phyloP scores from a whole-genome alignment of 768 basidiomycete genomes.

The Galerina marginata region DNA sequence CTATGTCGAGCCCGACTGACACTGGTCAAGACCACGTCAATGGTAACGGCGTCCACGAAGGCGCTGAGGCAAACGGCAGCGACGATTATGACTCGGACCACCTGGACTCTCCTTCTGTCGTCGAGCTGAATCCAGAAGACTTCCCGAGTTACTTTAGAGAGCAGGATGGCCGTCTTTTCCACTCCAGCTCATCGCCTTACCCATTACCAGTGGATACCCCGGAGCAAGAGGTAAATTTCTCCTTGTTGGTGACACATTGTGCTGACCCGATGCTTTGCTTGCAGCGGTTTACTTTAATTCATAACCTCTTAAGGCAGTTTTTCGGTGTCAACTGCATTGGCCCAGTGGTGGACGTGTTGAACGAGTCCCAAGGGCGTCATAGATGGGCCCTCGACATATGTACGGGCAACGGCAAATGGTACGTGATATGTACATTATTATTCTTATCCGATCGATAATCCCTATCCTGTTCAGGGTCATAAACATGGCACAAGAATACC shows the following conservation, averaged over 20 bases:
- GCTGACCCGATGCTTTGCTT: not conserved
- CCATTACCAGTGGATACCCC: slow-evolving; percentile 73
- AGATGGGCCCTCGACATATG: slow-evolving; percentile 75
- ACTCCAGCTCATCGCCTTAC: slow-evolving; percentile 71
- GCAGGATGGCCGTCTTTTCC: slow-evolving; percentile 65
- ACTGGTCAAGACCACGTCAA: slow-evolving; percentile 4
- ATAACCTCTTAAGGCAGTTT: slow-evolving; percentile 53
- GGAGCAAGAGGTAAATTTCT: slow-evolving; percentile 62
- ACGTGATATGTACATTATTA: slow-evolving; percentile 26
- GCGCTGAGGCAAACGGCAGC: not conserved
- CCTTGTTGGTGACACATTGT: not conserved
- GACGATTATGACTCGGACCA: slow-evolving; percentile 15
- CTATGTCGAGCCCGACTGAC: slow-evolving; percentile 4
- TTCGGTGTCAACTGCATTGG: slow-evolving; percentile 64
- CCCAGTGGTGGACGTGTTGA: slow-evolving; percentile 61
- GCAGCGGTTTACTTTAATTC: slow-evolving; percentile 60
- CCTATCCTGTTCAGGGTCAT: slow-evolving; percentile 57
- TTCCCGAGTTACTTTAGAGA: slow-evolving; percentile 67
- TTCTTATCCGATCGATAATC: slow-evolving; percentile 22
- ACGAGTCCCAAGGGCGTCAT: slow-evolving; percentile 36
- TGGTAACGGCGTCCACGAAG: not conserved
- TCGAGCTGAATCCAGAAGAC: slow-evolving; percentile 43
- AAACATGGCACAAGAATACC: slow-evolving; percentile 74
- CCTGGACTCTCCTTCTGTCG: slow-evolving; percentile 22
- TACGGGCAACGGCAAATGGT: slow-evolving; percentile 80